Percentiles rank a stretch among this genome's conserved stretches.
phyloP scores from a whole-genome alignment of 768 basidiomycete species.

The Kwoniella bestiolae region DNA sequence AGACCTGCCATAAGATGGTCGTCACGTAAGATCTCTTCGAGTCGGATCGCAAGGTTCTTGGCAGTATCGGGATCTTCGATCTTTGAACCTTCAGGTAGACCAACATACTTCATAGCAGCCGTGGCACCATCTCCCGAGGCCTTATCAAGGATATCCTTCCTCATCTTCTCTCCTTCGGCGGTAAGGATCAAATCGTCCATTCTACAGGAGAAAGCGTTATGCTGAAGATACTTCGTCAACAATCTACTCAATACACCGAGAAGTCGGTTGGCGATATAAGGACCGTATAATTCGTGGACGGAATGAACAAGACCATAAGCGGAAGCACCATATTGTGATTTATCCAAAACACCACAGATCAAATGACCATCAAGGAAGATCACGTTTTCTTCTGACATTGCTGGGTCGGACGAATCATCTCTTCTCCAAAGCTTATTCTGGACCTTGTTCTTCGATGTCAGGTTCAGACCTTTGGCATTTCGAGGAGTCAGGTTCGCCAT shows the following conservation, averaged over 20 bases:
- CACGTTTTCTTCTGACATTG: slow-evolving; percentile 75
- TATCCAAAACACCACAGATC: slow-evolving; percentile 91
- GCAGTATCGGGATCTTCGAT: slow-evolving; percentile 56
- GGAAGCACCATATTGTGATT: slow-evolving; percentile 93
- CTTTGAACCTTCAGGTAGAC: slow-evolving; percentile 62
- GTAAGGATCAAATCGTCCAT: slow-evolving; percentile 98
- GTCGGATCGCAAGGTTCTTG: slow-evolving; percentile 61
- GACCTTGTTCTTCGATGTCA: slow-evolving; percentile 85
- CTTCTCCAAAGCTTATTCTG: slow-evolving; percentile 76
- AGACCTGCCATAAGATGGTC: slow-evolving; percentile 97
- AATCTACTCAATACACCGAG: slow-evolving; percentile 90
- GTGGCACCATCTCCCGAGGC: slow-evolving; percentile 77
- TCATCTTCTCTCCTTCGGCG: slow-evolving; percentile 71
- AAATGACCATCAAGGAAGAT: slow-evolving; percentile 94
- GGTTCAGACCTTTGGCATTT: slow-evolving; percentile 77
- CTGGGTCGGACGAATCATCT: slow-evolving; percentile 61
- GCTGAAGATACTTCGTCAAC: slow-evolving; percentile 95
- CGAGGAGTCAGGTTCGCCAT: slow-evolving; percentile 86
- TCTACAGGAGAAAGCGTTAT: slow-evolving; percentile 95
- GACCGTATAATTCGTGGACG: slow-evolving; percentile 91
- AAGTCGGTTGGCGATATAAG: slow-evolving; percentile 83
- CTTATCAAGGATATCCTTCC: slow-evolving; percentile 69
- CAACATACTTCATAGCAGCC: slow-evolving; percentile 75
- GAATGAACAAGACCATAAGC: slow-evolving; percentile 97
- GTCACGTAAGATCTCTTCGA: slow-evolving; percentile 91